Evolutionary conservation across 768 basidiomycete species (phyloP).

Genomic region (Macrolepiota dolichaula): DNA sequence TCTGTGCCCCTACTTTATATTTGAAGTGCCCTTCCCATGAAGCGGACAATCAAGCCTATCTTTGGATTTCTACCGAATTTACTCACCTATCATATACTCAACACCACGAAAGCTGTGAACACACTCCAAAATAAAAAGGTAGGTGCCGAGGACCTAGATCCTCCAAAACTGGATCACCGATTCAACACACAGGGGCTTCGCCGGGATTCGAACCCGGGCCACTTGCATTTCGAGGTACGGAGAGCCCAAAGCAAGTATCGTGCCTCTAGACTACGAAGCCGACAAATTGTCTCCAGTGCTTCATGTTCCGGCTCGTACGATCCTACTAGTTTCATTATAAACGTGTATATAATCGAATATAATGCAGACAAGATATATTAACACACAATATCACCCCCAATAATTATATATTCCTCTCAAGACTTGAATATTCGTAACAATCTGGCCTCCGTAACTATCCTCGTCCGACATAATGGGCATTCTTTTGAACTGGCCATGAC

Average conservation of each 20-base stretch:
- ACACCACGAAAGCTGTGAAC: no score
- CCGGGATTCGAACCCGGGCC: conserved; percentile 1
- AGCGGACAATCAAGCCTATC: background rate
- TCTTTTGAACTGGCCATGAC: conserved; percentile 78
- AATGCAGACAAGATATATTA: background rate
- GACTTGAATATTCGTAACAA: conserved; percentile 73
- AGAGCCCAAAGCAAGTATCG: background rate
- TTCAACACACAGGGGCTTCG: background rate
- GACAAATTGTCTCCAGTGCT: background rate
- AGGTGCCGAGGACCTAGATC: no score
- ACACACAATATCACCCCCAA: background rate
- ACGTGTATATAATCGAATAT: background rate
- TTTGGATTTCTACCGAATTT: no score
- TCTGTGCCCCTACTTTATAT: no score
- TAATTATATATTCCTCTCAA: conserved; percentile 18
- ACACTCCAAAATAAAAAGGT: no score
- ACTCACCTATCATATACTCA: no score
- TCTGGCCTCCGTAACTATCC: conserved; percentile 80
- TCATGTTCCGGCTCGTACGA: background rate
- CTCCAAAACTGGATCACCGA: no score
- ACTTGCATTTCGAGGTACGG: background rate
- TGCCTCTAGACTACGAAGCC: conserved; percentile 2
- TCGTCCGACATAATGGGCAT: conserved; percentile 87
- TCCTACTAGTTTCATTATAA: no score
- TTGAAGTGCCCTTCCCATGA: background rate